Evolutionary conservation across 306 rosid genomes (phyloP), one percentile per base, ranked within the genome.

Genomic region (Pterocarpus macrocarpus): DNA sequence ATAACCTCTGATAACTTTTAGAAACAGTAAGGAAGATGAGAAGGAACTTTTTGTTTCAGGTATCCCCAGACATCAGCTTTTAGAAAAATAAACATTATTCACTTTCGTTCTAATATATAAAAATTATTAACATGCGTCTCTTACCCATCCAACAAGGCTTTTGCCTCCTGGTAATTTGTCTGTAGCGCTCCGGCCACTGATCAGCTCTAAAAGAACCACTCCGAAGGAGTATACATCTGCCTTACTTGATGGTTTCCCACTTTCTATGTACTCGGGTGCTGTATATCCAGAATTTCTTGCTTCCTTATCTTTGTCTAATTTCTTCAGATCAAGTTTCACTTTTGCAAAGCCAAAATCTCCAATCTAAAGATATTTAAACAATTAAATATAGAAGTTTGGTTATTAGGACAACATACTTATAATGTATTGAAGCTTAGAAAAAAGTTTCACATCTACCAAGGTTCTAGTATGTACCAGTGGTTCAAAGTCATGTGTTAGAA

Each of bases 401-500:
- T 38, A 45, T 66, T 66, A 70, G 73, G 55, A 62, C 47, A 68
- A 44, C 45, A 45, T 75, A 72, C 43, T 57, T 11, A 34, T 64
- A 17, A 35, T 34, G 65, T 43, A 52, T 41, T 44, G 52, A 78
- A 69, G 67, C 70, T 45, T 41, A 11, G 16, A 45, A 52, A 79
- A 79, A 44, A 30, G 32, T 58, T 85, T 12, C 38, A 36, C 61
- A 55, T 69, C 35, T 58, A 32, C 41, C 45, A 70, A 87, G 81
- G 64, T 65, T 87, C 62, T 75, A 65, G 81, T 56, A 69, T 47
- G 81, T 89, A 92, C 98, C 96, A 81, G 77, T 39, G 96, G 84
- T 83, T 90, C 90, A 32, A 87, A 80, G 73, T 94, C 96, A 39
- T 90, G 97, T 28, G 92, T 89, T 64, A 94, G 82, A 53, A 94